Evolutionary conservation across 345 rosid genomes (phyloP), one percentile per base, ranked within the genome.

Genomic region (Syzygium grande): DNA sequence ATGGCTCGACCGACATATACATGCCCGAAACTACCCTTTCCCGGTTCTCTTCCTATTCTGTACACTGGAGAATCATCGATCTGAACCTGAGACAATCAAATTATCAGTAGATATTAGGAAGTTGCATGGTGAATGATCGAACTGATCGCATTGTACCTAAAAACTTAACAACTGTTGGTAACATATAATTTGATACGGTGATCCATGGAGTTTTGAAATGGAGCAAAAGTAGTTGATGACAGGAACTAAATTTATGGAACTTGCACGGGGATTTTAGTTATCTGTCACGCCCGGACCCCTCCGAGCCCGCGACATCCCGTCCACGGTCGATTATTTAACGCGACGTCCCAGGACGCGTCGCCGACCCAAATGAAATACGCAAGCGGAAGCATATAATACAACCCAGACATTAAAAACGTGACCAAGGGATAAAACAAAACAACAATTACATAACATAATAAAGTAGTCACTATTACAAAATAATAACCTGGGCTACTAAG

Each of bases 21-120:
- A 90, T 93, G 97, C 53, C 95, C 93, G 89, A 94, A 95, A 51
- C 97, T 95, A 53, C 95, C 94, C 90, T 94, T 93, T 25, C 94
- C 95, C 87, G 94, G 90, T 90, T 93, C 92, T 84, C 89, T 94
- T 51, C 90, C 95, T 54, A 94, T 38, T 91, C 51, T 92, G 90
- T 93, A 95, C 83, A 88, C 34, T 7, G 95, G 94, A 52, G 97
- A 94, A 86, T 87, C 90, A 30, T 94, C 93, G 79, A 94, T 73
- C 68, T 93, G 94, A 73, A 91, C 93, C 96, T 93, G 93, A 77
- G 15, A 59, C 53, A 79, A 52, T 29, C 61, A 46, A 80, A 87
- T n/a, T 6, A n/a, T 6, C 73, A 61, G 9, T 61, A 61, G 19
- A 27, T 61, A 61, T 5, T n/a, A 12, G 9, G 68, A 56, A 27